These are phyloP conservation scores for Herpetomonas samuelpessoai DNA, from an alignment of 208 protist species.

Conservation along the genomic window DNA sequence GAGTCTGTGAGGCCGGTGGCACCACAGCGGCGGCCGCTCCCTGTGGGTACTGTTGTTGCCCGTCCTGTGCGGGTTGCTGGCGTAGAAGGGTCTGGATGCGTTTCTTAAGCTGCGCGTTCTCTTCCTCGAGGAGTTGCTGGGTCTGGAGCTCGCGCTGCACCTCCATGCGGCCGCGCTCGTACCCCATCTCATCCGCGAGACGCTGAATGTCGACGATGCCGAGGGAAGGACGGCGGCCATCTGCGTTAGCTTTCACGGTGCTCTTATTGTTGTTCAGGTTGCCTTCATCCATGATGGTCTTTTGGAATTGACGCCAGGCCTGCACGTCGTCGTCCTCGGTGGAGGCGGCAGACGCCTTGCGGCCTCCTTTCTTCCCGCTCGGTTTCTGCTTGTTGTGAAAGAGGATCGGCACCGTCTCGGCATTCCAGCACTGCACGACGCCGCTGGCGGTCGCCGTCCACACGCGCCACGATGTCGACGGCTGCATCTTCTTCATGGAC, in stretches of 20 bases:
- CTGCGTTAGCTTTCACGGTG: background rate
- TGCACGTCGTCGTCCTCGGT: background rate
- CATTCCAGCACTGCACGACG: conserved; percentile 84
- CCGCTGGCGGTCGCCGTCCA: conserved; percentile 68
- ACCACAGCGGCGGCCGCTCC: background rate
- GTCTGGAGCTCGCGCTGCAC: conserved; percentile 23
- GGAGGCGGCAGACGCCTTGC: background rate
- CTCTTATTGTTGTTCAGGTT: background rate
- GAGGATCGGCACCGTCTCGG: conserved; percentile 66
- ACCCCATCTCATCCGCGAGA: conserved; percentile 16
- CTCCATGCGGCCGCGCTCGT: conserved; percentile 23
- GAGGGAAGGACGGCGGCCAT: background rate
- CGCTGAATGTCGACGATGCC: conserved; percentile 6
- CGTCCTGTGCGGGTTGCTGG: background rate
- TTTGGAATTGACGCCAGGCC: background rate
- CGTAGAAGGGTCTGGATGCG: conserved; percentile 6
- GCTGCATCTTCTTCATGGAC: conserved; percentile 59
- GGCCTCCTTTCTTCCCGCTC: background rate
- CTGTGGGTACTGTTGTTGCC: background rate
- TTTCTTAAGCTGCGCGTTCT: conserved; percentile 21
- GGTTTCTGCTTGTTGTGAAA: conserved; percentile 27
- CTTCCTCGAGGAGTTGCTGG: conserved; percentile 29
- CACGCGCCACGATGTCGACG: conserved; percentile 57
- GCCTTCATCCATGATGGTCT: background rate
- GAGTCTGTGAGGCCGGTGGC: background rate